Base-by-base conservation (phyloP, 257 asterid species). In the Plantago major region DNA sequence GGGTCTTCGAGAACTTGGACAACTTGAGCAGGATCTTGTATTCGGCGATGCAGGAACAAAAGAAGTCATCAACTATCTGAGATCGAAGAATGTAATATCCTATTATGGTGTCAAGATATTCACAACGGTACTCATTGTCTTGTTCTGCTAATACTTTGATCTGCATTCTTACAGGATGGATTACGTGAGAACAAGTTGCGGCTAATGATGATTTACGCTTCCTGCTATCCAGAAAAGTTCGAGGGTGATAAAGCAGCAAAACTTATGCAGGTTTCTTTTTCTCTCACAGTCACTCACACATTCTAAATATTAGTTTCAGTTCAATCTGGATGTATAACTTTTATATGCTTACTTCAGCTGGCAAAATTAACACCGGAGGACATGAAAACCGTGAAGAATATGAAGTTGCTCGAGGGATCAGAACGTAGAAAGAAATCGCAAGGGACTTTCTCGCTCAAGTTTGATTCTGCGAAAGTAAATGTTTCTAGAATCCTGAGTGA, bases 1-100 rank as follows among this genome's bases (percentile, higher is more conserved):
- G 45, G 79, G 85, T 48, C 96, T 93, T 71, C 83, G 95, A 46
- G 96, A 93, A 0, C 97, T 93, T 58, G 97, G 99, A 64, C 95
- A 93, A 66, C 82, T 93, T 68, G 99, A 93, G 82, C 99, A 93
- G 77, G 99, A 87, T 76, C 82, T 93, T 71, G 97, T 89, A 68
- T 93, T 93, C 74, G 99, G 99, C 16, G 97, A 93, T 80, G 99
- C 99, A 67, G 99, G 89, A 75, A 78, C 99, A 11, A 93, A 93
- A 78, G 99, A 93, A 85, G 82, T 93, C 45, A 83, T 93, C 75
- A 78, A 65, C 61, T 87, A 66, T 77, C 69, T 93, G 56, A 82
- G 96, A 82, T 8, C 81, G 2, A 79, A 85, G 37, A 85, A 69
- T 88, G 99, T 93, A 67, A 65, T 40, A 62, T 38, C 63, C 51